Conservation (phyloP, 345 rosid species). For the Toxicodendron radicans region DNA sequence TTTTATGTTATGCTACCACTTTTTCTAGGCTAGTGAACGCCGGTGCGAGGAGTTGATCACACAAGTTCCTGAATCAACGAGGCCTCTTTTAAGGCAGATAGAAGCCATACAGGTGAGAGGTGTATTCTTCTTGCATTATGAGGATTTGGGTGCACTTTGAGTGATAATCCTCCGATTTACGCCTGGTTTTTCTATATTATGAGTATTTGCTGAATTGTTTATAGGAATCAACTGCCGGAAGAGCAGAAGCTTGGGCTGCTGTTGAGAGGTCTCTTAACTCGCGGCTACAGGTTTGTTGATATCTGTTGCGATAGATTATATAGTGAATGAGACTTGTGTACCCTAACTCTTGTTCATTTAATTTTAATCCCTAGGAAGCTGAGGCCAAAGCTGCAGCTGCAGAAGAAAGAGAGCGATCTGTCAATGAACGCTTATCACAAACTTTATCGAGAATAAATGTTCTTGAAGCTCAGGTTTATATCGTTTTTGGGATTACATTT, state of each 20-base stretch:
- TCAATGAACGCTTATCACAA: conserved; percentile 92
- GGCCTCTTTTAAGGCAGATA: conserved; percentile 97
- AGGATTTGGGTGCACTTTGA: background rate
- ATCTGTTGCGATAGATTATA: conserved; percentile 16
- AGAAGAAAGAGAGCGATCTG: conserved; percentile 91
- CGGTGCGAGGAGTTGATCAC: conserved; percentile 97
- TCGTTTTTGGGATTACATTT: conserved; percentile 21
- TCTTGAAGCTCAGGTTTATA: conserved; percentile 92
- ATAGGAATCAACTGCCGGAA: conserved; percentile 88
- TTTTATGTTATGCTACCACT: conserved; percentile 7
- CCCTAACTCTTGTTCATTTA: conserved; percentile 10
- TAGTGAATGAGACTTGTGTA: conserved; percentile 2
- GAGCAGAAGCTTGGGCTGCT: conserved; percentile 96
- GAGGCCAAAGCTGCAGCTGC: conserved; percentile 90
- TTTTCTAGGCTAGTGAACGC: conserved; percentile 86
- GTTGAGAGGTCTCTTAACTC: conserved; percentile 90
- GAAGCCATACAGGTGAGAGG: conserved; percentile 90
- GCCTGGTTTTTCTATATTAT: conserved; percentile 12
- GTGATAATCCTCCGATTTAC: conserved; percentile 10
- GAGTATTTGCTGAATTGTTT: conserved; percentile 24
- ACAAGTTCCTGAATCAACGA: conserved; percentile 98
- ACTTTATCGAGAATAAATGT: conserved; percentile 93
- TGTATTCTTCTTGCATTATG: conserved; percentile 13
- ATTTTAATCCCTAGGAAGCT: conserved; percentile 64
- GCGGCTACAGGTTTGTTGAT: conserved; percentile 74